These are phyloP conservation scores for Suhomyces kilbournensis DNA, from an alignment of 805 yeast species.

Conservation along the genomic window DNA sequence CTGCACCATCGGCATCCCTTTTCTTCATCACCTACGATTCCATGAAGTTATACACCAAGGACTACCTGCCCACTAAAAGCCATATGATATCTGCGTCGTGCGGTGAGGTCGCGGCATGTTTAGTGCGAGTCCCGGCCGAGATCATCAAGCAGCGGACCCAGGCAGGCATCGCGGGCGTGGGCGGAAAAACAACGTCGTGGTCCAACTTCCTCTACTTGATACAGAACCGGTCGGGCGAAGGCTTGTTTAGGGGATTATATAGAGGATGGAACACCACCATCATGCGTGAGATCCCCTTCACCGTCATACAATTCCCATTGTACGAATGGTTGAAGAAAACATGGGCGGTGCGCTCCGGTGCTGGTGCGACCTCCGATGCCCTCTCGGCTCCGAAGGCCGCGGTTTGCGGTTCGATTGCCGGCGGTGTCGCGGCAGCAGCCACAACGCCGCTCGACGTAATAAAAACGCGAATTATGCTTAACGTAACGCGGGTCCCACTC, in stretches of 20 bases:
- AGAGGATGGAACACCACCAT: constrained; percentile 94
- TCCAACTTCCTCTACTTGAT: constrained; percentile 64
- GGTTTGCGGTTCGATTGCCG: constrained; percentile 76
- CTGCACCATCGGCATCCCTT: constrained; percentile 70
- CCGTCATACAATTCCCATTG: constrained; percentile 91
- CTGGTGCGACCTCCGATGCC: constrained; percentile 14
- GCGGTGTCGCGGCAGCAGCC: constrained; percentile 76
- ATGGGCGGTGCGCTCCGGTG: constrained; percentile 40
- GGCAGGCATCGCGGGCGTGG: constrained; percentile 35
- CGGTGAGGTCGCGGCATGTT: constrained; percentile 92
- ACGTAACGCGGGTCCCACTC: constrained; percentile 47
- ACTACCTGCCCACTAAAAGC: constrained; percentile 33
- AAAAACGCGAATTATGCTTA: constrained; percentile 84
- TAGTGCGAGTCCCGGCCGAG: constrained; percentile 95
- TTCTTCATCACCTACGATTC: constrained; percentile 76
- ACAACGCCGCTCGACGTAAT: constrained; percentile 81
- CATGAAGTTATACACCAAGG: constrained; percentile 48
- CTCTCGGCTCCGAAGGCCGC: constrained; percentile 76
- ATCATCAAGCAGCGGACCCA: constrained; percentile 95
- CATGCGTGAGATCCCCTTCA: constrained; percentile 94
- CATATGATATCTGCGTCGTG: constrained; percentile 88
- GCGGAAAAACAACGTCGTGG: constrained; percentile 53
- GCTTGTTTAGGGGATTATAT: constrained; percentile 72
- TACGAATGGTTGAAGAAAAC: constrained; percentile 75
- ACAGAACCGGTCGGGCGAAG: constrained; percentile 70